Evolutionary conservation across 2,329 filamentous ascomycete genomes (phyloP).

Genomic region (Fusarium tupiense): DNA sequence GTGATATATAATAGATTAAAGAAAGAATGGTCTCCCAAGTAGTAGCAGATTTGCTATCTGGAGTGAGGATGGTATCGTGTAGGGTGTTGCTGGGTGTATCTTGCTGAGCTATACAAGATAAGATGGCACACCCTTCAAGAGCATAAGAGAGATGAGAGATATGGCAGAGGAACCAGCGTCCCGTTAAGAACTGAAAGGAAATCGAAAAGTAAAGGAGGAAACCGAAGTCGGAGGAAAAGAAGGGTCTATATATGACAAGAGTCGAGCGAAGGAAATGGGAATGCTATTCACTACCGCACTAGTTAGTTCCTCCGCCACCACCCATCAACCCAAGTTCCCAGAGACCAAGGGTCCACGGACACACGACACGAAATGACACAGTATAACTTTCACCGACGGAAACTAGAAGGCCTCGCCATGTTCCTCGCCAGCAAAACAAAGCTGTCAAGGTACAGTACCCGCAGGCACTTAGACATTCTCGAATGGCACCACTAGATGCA

Average conservation of each 20-base stretch:
- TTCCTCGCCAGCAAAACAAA: conserved; percentile 12
- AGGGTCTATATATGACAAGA: conserved; percentile 30
- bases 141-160: neutral
- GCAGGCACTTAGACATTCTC: conserved; percentile 13
- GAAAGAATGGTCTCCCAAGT: neutral
- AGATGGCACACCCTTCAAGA: neutral
- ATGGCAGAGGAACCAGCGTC: neutral
- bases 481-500: conserved; percentile 29
- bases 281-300: conserved; percentile 11
- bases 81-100: neutral
- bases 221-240: conserved; percentile 20
- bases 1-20: neutral
- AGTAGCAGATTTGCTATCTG: neutral
- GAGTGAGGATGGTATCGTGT: neutral
- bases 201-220: neutral
- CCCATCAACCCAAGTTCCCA: conserved; percentile 1
- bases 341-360: conserved; percentile 1
- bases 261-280: neutral
- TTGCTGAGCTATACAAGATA: neutral
- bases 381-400: conserved; percentile 21
- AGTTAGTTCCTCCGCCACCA: conserved; percentile 8
- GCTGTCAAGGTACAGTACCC: conserved; percentile 11
- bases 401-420: conserved; percentile 17
- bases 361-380: neutral
- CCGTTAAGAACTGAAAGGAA: neutral